These are phyloP conservation scores for Venturia carpophila DNA, from an alignment of 2,329 filamentous ascomycete species.

Conservation along the genomic window DNA sequence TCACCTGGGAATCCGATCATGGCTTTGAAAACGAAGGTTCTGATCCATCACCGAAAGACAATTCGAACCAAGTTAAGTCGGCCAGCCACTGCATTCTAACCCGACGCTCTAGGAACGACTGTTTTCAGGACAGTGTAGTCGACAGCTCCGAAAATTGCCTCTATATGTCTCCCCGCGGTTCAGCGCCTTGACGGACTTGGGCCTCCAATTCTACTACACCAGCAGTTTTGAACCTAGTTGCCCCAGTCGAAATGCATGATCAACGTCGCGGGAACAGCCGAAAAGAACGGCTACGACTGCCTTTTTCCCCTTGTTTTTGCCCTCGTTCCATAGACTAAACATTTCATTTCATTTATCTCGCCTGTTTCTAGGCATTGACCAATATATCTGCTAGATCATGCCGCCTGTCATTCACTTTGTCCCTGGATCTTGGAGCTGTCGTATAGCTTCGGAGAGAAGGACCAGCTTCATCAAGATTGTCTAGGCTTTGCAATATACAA, in stretches of 20 bases:
- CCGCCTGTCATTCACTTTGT: conserved; percentile 1
- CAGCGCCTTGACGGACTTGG: background rate
- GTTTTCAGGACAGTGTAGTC: background rate
- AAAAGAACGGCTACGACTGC: background rate
- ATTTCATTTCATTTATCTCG: background rate
- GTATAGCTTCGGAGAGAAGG: background rate
- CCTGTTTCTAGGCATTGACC: conserved; percentile 11
- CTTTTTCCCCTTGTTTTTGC: background rate
- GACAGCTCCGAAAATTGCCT: background rate
- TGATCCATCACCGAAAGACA: too few relatives aligned
- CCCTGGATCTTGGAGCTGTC: conserved; percentile 1
- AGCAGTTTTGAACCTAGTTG: background rate
- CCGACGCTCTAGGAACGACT: background rate
- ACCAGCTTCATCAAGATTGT: conserved; percentile 6
- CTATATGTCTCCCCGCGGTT: background rate
- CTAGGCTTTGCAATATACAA: conserved; percentile 10
- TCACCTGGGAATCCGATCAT: too few relatives aligned
- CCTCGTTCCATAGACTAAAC: background rate
- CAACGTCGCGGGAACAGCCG: background rate
- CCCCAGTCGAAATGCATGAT: conserved; percentile 1
- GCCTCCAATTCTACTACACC: conserved; percentile 2
- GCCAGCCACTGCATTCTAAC: background rate
- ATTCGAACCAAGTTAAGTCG: too few relatives aligned
- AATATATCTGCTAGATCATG: conserved; percentile 10
- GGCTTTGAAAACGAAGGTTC: too few relatives aligned